Base-by-base conservation (phyloP, 2,329 filamentous ascomycete species). In the Fusarium sp. region DNA sequence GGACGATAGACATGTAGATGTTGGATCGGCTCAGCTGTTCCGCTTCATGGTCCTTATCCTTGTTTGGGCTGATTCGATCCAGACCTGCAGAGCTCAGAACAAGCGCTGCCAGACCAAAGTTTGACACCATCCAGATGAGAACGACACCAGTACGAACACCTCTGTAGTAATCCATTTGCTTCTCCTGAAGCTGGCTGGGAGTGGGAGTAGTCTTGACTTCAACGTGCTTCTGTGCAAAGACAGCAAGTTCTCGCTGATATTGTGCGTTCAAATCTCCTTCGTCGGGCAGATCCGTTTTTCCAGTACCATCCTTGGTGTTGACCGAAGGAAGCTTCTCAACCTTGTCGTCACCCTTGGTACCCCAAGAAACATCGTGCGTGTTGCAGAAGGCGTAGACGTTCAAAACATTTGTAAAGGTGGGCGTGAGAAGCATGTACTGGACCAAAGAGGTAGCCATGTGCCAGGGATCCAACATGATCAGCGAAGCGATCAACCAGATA, bases 321-420 rank as follows among this genome's bases (percentile, higher is more conserved):
- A 96, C 96, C 0, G 92, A 94, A 4, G 94, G 94, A 60, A 98
- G 90, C 80, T 96, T 95, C 78, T 97, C 95, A 12, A 96, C 89
- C 83, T 98, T 98, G 84, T 98, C 96, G 81, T 98, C 96, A 78
- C 96, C 96, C 84, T 98, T 99, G 47, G 96, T 99, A 49, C 96
- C 96, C 96, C 96, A 99, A 0, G 95, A 97, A 26, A 99, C 95
- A 81, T 99, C 96, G 89, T 99, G 96, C 0, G 96, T 97, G 85
- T 99, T 99, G 87, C 96, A 98, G 84, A 99, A 99, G 70, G 96
- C 96, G 84, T 98, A 99, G 65, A 99, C 96, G 86, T 98, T 99
- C 79, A 99, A 91, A 67, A 98, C 95, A 84, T 98, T 99, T 86
- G 97, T 97, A 85, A 98, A 99, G 1, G 95, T 98, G 1, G 96